Conservation (phyloP, 768 basidiomycete genomes). For the Pholiota microspora region DNA sequence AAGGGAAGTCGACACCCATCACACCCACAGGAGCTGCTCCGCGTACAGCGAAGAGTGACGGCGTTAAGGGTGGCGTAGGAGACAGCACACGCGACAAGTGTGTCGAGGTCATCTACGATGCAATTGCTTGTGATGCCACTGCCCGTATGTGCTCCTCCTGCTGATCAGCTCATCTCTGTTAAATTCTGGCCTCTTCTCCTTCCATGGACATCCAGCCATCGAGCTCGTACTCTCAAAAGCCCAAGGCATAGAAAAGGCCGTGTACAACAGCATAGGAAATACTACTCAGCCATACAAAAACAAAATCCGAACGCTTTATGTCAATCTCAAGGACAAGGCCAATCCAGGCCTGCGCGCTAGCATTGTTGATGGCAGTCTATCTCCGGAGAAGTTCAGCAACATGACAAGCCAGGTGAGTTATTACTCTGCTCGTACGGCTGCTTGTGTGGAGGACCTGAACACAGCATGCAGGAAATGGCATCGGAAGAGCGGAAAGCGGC, state of each 20-base stretch:
- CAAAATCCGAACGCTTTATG: slow-evolving; percentile 85
- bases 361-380: slow-evolving; percentile 79
- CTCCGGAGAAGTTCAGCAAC: slow-evolving; percentile 63
- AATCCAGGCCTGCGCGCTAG: slow-evolving; percentile 86
- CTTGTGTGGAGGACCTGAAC: too few relatives aligned
- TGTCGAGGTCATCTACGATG: slow-evolving; percentile 87
- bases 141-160: slow-evolving; percentile 63
- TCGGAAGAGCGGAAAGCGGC: slow-evolving; percentile 87
- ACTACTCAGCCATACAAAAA: slow-evolving; percentile 56
- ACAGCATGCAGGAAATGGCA: slow-evolving; percentile 99
- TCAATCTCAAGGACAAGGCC: slow-evolving; percentile 94
- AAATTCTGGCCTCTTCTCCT: not conserved
- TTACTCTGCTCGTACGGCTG: not conserved
- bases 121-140: slow-evolving; percentile 79
- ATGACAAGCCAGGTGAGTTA: slow-evolving; percentile 78
- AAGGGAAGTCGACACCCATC: slow-evolving; percentile 31
- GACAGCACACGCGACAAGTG: slow-evolving; percentile 87
- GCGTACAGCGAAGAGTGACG: slow-evolving; percentile 72
- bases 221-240: slow-evolving; percentile 70
- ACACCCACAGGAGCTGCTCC: slow-evolving; percentile 30
- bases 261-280: slow-evolving; percentile 44
- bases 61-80: slow-evolving; percentile 55
- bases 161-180: not conserved
- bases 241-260: slow-evolving; percentile 67
- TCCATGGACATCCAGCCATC: slow-evolving; percentile 46